These are phyloP conservation scores for Keithomyces neogunnii DNA, from an alignment of 2,329 filamentous ascomycete genomes.

Conservation along the genomic window DNA sequence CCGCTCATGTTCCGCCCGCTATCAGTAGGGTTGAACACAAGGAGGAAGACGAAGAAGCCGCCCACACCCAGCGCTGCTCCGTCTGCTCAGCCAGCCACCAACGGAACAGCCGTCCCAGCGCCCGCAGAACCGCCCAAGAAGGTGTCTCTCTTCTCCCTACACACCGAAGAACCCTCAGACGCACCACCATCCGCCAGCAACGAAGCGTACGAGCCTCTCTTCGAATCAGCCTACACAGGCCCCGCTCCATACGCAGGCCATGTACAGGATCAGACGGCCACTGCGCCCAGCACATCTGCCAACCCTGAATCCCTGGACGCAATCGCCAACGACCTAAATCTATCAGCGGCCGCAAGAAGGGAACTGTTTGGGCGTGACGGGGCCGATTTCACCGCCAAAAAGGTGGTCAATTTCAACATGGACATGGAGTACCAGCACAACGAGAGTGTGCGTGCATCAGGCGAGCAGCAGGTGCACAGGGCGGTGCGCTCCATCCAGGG, in stretches of 20 bases:
- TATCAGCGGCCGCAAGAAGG: slow-evolving; percentile 66
- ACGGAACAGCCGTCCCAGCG: slow-evolving; percentile 9
- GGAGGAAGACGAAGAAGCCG: slow-evolving; percentile 52
- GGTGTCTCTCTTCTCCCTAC: slow-evolving; percentile 62
- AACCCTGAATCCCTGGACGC: slow-evolving; percentile 51
- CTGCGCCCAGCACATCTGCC: slow-evolving; percentile 15
- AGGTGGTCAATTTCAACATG: slow-evolving; percentile 79
- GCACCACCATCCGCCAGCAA: slow-evolving; percentile 13
- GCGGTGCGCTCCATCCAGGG: slow-evolving; percentile 79
- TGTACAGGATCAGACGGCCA: slow-evolving; percentile 20
- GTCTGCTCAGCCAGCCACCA: not conserved
- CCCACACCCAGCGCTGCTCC: slow-evolving; percentile 8
- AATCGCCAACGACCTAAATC: slow-evolving; percentile 70
- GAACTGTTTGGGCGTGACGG: slow-evolving; percentile 74
- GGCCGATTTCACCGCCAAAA: slow-evolving; percentile 32
- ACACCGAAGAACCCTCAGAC: slow-evolving; percentile 28
- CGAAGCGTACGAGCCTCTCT: slow-evolving; percentile 43
- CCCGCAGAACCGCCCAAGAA: slow-evolving; percentile 27
- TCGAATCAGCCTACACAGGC: slow-evolving; percentile 24
- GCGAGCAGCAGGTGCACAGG: slow-evolving; percentile 67
- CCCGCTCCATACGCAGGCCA: slow-evolving; percentile 22
- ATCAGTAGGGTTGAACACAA: slow-evolving; percentile 68
- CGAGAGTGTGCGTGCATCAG: slow-evolving; percentile 61
- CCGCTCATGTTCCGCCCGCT: slow-evolving; percentile 83
- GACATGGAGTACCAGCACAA: slow-evolving; percentile 82